Evolutionary conservation across 495 filamentous ascomycete genomes (phyloP), one percentile per base, ranked within the genome.

Genomic region (Podospora bellae-mahoneyi): DNA sequence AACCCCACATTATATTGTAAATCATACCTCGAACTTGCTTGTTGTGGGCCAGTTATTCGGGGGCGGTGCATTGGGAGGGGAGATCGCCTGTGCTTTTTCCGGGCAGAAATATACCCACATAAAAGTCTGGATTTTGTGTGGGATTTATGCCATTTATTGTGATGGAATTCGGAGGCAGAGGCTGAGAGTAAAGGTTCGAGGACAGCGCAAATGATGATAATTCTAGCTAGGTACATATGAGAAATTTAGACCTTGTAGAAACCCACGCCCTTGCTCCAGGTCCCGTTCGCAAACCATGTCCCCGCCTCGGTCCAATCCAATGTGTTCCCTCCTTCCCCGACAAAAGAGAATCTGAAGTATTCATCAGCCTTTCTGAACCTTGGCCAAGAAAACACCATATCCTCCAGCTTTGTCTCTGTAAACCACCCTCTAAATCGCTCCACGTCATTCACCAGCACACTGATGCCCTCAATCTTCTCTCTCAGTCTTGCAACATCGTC

Each of bases 261-360:
- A 44, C 72, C 72, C 7, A 44, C 64, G 0, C 72, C 74, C 23
- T 68, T 61, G 62, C 72, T 74, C 68, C 68, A 76, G 7, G 64
- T 74, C 20, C 70, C 72, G 59, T 76, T 76, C 1, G n/a, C 68
- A 66, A 71, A 76, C 74, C 74, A 76, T 27, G 69, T 74, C 60
- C 70, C 74, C 0, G 64, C 72, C 61, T 69, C 68, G 0, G 68
- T 66, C 44, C 74, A 76, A 32, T 72, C 72, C 62, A 73, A 7
- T 61, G 65, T 44, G 60, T 26, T 66, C 0, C 68, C 70, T 1
- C 66, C 64, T 34, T 72, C 63, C 0, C 54, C 55, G 5, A 72
- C 18, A 55, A 69, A 76, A 4, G 63, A 72, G 63, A 74, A 76
- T 60, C 70, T 58, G 27, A 76, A 74, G 59, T 74, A 76, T 67